These are phyloP conservation scores for Neonectria coccinea DNA, from an alignment of 2,329 filamentous ascomycete species.

Conservation along the genomic window DNA sequence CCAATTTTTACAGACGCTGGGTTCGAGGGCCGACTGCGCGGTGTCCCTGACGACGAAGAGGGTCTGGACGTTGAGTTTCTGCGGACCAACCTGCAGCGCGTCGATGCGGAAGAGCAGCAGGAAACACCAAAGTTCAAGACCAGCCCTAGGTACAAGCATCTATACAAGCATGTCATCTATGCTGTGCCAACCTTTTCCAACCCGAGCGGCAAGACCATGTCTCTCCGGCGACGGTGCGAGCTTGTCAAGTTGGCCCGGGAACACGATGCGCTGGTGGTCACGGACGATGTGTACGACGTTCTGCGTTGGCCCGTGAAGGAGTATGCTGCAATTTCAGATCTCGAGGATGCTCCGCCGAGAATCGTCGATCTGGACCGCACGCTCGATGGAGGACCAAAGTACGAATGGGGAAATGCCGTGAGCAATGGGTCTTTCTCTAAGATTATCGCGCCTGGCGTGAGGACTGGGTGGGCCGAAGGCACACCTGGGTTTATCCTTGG, in stretches of 20 bases:
- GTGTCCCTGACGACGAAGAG: conserved; percentile 68
- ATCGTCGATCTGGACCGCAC: conserved; percentile 11
- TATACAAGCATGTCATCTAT: conserved; percentile 77
- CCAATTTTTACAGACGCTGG: conserved; percentile 72
- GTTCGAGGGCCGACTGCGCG: conserved; percentile 65
- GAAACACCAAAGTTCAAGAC: conserved; percentile 10
- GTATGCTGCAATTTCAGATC: conserved; percentile 60
- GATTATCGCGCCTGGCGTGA: conserved; percentile 70
- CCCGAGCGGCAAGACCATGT: conserved; percentile 74
- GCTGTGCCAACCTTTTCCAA: conserved; percentile 78
- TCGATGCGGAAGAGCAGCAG: background rate
- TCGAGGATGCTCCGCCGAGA: conserved; percentile 41
- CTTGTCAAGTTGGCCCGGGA: conserved; percentile 71
- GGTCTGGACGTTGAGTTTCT: conserved; percentile 38
- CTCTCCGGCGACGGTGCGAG: conserved; percentile 63
- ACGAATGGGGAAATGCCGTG: conserved; percentile 68
- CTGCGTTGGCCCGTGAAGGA: conserved; percentile 65
- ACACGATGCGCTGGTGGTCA: conserved; percentile 73
- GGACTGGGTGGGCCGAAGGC: conserved; percentile 55
- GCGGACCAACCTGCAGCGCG: background rate
- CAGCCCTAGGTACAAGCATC: conserved; percentile 52
- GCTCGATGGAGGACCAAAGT: background rate
- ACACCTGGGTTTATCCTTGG: conserved; percentile 15
- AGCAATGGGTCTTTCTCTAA: conserved; percentile 78
- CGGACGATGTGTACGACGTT: conserved; percentile 80